phyloP scores from a whole-genome alignment of 768 basidiomycete species.

The Russula brevipes region DNA sequence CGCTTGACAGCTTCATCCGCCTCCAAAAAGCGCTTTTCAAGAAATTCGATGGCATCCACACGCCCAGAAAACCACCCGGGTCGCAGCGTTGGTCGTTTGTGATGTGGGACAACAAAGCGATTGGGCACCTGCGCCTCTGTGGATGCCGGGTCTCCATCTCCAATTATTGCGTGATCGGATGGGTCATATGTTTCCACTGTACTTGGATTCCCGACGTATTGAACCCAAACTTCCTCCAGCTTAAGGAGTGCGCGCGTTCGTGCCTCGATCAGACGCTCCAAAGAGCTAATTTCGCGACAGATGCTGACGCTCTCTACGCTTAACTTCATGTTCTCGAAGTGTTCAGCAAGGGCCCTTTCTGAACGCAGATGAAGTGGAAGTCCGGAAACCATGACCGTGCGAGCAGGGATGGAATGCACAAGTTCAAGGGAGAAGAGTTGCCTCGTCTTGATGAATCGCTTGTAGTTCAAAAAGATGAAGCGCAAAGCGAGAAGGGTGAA shows the following conservation, averaged over 20 bases:
- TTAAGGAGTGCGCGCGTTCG: conserved; percentile 75
- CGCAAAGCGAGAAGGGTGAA: conserved; percentile 85
- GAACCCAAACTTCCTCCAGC: conserved; percentile 81
- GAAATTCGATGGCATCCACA: conserved; percentile 86
- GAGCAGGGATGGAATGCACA: conserved; percentile 89
- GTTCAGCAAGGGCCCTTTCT: conserved; percentile 83
- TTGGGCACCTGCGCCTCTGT: conserved; percentile 46
- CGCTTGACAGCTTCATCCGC: conserved; percentile 81
- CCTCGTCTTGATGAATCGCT: conserved; percentile 80
- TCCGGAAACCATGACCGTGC: conserved; percentile 84
- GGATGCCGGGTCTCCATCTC: conserved; percentile 47
- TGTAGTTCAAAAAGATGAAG: conserved; percentile 86
- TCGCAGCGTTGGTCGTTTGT: conserved; percentile 68
- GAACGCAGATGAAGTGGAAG: conserved; percentile 81
- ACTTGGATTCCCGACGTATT: conserved; percentile 93
- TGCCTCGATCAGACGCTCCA: conserved; percentile 68
- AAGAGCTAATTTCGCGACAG: conserved; percentile 71
- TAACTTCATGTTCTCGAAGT: conserved; percentile 86
- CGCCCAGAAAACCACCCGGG: conserved; percentile 67
- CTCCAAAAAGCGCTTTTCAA: conserved; percentile 72
- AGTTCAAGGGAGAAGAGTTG: conserved; percentile 93
- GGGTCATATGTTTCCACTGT: conserved; percentile 78
- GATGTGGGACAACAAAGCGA: conserved; percentile 68
- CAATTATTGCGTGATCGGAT: conserved; percentile 47
- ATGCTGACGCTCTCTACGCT: conserved; percentile 90